Evolutionary conservation across 768 basidiomycete species (phyloP), one percentile per base, ranked within the genome.

Genomic region (Pleurotus tuber-regium): DNA sequence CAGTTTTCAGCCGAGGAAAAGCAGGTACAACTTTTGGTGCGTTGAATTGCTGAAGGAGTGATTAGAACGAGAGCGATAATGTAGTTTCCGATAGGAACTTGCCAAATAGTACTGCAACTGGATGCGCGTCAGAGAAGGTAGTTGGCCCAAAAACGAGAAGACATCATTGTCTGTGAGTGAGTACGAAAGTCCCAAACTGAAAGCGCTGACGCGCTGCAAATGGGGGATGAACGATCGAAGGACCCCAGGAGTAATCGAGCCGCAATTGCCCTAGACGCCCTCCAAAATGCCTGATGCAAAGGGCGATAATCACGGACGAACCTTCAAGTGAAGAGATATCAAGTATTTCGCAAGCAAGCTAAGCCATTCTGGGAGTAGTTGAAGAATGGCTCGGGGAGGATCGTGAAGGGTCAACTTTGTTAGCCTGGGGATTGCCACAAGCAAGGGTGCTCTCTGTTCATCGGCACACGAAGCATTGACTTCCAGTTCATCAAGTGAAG

Each of bases 211-310:
- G 41, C 60, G 39, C 35, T 63, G 53, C 1, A 80, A 47, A 26
- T 69, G 65, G 0, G 77, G 76, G 4, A 71, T 9, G 44, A 82
- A 64, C 0, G 72, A 69, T 16, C 66, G 72, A 2, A 86, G 64
- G 2, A 83, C 78, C 0, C 82, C 82, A 8, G 82, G 83, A 0
- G 83, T 84, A 12, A 86, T 68, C 4, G 83, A 86, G 4, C 83
- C 82, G 58, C 83, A 86, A 49, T 83, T 79, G 26, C 70, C 71
- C 82, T 84, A 40, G 19, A 53, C 5, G 35, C 4, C 21, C 3
- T 48, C 29, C 39, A 51, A 12, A 19, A 11, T 14, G 21, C 21
- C 23, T 48, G 3, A 9, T 21, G 35, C 28, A 12, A 10, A 40
- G 21, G 24, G 16, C 18, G 10, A 23, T 3, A 33, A 6, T 38